Percentiles rank a stretch among this genome's conserved stretches.
These are phyloP conservation scores for Phytopythium litorale DNA, from an alignment of 352 stramenopile species.

Conservation along the genomic window DNA sequence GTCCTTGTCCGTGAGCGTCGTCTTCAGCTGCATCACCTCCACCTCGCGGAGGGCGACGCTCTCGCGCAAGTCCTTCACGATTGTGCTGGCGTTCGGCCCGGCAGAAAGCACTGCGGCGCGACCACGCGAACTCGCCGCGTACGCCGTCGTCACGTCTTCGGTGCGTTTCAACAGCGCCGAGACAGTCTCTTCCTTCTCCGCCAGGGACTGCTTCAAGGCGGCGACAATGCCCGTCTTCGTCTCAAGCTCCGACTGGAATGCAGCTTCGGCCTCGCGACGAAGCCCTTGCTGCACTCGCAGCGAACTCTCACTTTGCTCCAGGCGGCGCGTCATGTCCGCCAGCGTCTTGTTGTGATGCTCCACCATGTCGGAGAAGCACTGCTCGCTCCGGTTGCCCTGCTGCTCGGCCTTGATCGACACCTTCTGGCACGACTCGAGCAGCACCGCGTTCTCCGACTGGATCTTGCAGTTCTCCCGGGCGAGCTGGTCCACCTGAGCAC, in stretches of 20 bases:
- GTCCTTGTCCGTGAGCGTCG: slow-evolving; percentile 63
- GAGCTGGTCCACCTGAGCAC: slow-evolving; percentile 50
- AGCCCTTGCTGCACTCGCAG: slow-evolving; percentile 39
- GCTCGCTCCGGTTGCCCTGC: slow-evolving; percentile 15
- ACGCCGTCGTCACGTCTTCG: slow-evolving; percentile 21
- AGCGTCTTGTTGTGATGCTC: slow-evolving; percentile 11
- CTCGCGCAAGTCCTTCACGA: slow-evolving; percentile 23
- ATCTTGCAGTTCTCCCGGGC: slow-evolving; percentile 61
- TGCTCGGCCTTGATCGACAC: slow-evolving; percentile 13
- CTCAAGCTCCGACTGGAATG: slow-evolving; percentile 41
- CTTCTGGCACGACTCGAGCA: slow-evolving; percentile 15
- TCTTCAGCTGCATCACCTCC: slow-evolving; percentile 44
- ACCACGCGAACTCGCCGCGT: slow-evolving; percentile 4
- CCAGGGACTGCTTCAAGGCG: slow-evolving; percentile 30
- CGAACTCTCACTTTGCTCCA: slow-evolving; percentile 30
- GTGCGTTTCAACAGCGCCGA: slow-evolving; percentile 33
- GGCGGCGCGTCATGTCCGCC: slow-evolving; percentile 29
- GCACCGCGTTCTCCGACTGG: slow-evolving; percentile 51
- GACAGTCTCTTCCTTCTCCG: slow-evolving; percentile 47
- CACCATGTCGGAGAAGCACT: slow-evolving; percentile 7
- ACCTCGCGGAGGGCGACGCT: slow-evolving; percentile 27
- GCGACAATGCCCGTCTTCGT: slow-evolving; percentile 21
- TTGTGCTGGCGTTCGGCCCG: not conserved
- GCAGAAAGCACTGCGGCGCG: not conserved
- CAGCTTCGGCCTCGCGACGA: slow-evolving; percentile 44